Conservation (phyloP, 306 rosid species). For the Medicago truncatula region MtrunA17r5.0-ANR NC_053043.1:18322501-18323000, state of each 20-base stretch:
- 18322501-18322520: slow-evolving; percentile 95
- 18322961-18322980: slow-evolving; percentile 68
- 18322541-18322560: slow-evolving; percentile 92
- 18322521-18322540: slow-evolving; percentile 87
- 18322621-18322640: slow-evolving; percentile 37
- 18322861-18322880: slow-evolving; percentile 86
- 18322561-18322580: slow-evolving; percentile 48
- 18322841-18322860: slow-evolving; percentile 63
- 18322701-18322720: slow-evolving; percentile 87
- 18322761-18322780: slow-evolving; percentile 65
- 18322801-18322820: slow-evolving; percentile 73
- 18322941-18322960: slow-evolving; percentile 85
- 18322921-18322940: slow-evolving; percentile 78
- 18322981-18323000: slow-evolving; percentile 54
- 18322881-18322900: slow-evolving; percentile 76
- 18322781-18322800: slow-evolving; percentile 76
- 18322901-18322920: slow-evolving; percentile 80
- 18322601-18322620: slow-evolving; percentile 23
- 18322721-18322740: slow-evolving; percentile 95
- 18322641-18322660: background rate
- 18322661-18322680: slow-evolving; percentile 22
- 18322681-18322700: slow-evolving; percentile 57
- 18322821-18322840: slow-evolving; percentile 74
- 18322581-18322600: background rate
- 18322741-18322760: slow-evolving; percentile 91